These are phyloP conservation scores for Metschnikowia reukaufii DNA, from an alignment of 805 yeast species.

Conservation along the genomic window DNA sequence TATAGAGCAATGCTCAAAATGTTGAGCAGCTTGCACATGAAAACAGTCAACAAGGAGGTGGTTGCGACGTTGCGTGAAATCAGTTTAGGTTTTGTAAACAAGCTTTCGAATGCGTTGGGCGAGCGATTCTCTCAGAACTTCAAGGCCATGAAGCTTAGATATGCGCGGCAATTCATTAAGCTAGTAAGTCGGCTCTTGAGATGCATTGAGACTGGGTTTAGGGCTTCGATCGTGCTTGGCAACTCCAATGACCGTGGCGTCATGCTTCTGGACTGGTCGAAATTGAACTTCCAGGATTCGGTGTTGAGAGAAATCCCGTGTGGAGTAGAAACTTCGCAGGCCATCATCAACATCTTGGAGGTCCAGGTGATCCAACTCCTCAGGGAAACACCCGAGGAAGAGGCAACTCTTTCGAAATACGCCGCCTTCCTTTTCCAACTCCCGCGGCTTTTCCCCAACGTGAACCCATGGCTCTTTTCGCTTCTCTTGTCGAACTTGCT, in stretches of 20 bases:
- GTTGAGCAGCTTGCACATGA: slow-evolving; percentile 61
- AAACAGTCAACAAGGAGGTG: slow-evolving; percentile 55
- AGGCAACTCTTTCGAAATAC: slow-evolving; percentile 25
- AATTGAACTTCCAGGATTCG: slow-evolving; percentile 47
- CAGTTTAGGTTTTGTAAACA: slow-evolving; percentile 48
- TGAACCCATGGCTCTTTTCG: slow-evolving; percentile 56
- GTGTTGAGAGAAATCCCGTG: slow-evolving; percentile 55
- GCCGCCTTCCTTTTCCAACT: slow-evolving; percentile 37
- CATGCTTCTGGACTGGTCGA: slow-evolving; percentile 62
- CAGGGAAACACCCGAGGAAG: slow-evolving; percentile 6
- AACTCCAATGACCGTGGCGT: slow-evolving; percentile 42
- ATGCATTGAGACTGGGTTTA: slow-evolving; percentile 52
- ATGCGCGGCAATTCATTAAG: slow-evolving; percentile 54
- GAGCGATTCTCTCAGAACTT: slow-evolving; percentile 50
- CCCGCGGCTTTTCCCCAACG: slow-evolving; percentile 48
- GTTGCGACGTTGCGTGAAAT: slow-evolving; percentile 54
- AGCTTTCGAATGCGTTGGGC: slow-evolving; percentile 38
- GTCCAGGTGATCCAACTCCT: slow-evolving; percentile 36
- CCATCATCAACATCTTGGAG: slow-evolving; percentile 34
- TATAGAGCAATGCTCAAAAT: slow-evolving; percentile 55
- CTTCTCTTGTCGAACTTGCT: slow-evolving; percentile 53
- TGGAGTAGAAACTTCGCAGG: slow-evolving; percentile 31
- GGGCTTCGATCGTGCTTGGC: slow-evolving; percentile 47
- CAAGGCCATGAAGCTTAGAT: slow-evolving; percentile 49
- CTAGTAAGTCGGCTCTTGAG: slow-evolving; percentile 55